A percentile compares a stretch with the other conserved stretches of the same genome.
These are phyloP conservation scores for Cladosporium sp. DNA, from an alignment of 2,329 filamentous ascomycete genomes.

Conservation along the genomic window DNA sequence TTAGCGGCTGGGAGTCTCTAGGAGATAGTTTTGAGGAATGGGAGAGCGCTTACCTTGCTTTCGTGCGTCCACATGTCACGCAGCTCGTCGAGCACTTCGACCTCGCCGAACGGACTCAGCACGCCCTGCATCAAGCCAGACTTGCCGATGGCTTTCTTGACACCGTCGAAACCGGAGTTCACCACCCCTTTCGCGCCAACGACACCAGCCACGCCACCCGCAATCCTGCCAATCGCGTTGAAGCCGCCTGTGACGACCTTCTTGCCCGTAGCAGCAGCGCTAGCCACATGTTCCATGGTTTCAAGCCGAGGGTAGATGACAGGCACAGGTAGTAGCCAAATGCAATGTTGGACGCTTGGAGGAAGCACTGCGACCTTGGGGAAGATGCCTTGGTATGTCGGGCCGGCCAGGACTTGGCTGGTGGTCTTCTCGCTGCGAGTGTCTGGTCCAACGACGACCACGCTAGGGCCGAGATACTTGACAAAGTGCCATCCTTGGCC, in stretches of 20 bases:
- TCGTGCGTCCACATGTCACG: conserved; percentile 98
- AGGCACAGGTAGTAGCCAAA: conserved; percentile 92
- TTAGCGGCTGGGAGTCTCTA: not conserved
- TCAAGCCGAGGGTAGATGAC: conserved; percentile 87
- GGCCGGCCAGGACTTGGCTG: conserved; percentile 86
- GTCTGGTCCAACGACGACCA: conserved; percentile 85
- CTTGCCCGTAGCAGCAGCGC: conserved; percentile 89
- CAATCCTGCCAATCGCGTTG: conserved; percentile 91
- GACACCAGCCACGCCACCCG: conserved; percentile 88
- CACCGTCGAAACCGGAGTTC: conserved; percentile 82
- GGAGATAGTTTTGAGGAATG: not conserved
- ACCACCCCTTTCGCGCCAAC: conserved; percentile 93
- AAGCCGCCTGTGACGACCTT: conserved; percentile 95
- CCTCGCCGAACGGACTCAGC: conserved; percentile 90
- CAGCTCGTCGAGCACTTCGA: conserved; percentile 89
- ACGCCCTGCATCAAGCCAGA: conserved; percentile 92
- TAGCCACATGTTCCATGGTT: conserved; percentile 81
- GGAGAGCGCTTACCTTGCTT: conserved; percentile 57
- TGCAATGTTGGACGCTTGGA: conserved; percentile 88
- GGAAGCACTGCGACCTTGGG: conserved; percentile 89
- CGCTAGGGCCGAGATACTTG: conserved; percentile 87
- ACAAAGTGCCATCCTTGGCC: conserved; percentile 98
- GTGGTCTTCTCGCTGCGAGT: conserved; percentile 87
- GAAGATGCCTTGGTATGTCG: conserved; percentile 95
- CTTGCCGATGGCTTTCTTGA: conserved; percentile 96